phyloP scores from a whole-genome alignment of 2,329 filamentous ascomycete genomes.

The Emmonsia crescens region DNA sequence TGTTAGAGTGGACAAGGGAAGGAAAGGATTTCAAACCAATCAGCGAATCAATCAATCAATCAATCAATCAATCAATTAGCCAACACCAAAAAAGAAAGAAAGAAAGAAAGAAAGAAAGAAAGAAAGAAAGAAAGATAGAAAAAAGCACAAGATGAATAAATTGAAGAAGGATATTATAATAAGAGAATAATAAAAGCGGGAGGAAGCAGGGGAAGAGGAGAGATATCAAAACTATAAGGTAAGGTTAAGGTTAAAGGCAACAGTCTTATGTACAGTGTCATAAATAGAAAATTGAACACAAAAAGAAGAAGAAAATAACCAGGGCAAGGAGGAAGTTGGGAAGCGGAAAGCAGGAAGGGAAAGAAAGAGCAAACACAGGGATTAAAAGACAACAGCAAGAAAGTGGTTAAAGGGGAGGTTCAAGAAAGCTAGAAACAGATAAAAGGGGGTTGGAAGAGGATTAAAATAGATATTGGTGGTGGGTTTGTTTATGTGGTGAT shows the following conservation, averaged over 20 bases:
- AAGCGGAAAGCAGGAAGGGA: too few species aligned
- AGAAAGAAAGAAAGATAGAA: too few species aligned
- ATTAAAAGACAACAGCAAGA: too few species aligned
- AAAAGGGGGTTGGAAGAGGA: not conserved
- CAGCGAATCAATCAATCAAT: too few species aligned
- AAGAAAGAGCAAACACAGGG: too few species aligned
- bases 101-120: too few species aligned
- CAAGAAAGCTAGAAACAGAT: not conserved
- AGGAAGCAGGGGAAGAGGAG: too few species aligned
- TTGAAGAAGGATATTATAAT: not conserved
- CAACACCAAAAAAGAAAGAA: not conserved
- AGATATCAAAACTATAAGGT: not conserved
- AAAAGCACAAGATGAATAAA: not conserved
- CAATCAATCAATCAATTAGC: not conserved
- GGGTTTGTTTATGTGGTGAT: not conserved
- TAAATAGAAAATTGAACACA: not conserved
- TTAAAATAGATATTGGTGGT: not conserved
- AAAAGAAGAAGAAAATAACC: not conserved
- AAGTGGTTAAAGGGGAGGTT: not conserved
- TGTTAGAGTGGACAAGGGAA: too few species aligned
- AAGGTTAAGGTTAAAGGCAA: not conserved
- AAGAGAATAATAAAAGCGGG: not conserved
- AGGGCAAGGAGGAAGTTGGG: too few species aligned
- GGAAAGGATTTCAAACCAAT: not conserved
- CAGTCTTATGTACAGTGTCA: not conserved